Evolutionary conservation across 352 stramenopile species (phyloP), one percentile per base, ranked within the genome.

Genomic region (Globisporangium rhizosaccharum): DNA sequence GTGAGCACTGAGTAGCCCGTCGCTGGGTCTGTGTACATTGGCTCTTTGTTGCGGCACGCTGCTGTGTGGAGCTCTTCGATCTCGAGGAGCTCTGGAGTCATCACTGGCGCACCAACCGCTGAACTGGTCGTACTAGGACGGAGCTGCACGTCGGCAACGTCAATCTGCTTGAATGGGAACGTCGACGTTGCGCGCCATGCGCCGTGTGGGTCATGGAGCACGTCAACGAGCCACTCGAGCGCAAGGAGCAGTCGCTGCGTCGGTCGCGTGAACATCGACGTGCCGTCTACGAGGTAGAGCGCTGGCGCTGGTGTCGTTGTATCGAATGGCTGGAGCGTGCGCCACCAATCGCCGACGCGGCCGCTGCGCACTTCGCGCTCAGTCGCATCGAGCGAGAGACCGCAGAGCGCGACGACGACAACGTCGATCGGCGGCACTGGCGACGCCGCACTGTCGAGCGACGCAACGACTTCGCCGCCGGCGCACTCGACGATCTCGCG

Each of bases 1-100:
- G 90, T 97, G 72, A 97, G 91, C 2, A 97, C 90, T 2, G 66
- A 81, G 63, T 96, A 97, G 5, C 87, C 88, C 0, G 86, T 94
- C 23, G 64, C 70, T 25, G 90, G 88, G 62, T 97, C 90, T 20
- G 62, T 87, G 66, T 97, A 97, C 59, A 76, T 89, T 23, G 79
- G 65, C 68, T 92, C 64, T 36, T 83, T 77, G 62, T 74, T 69
- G 20, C 49, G 20, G 54, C 86, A 96, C 33, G 90, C 90, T 14
- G 76, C 58, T 15, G 74, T 61, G 61, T 97, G 90, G 28, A 84
- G 67, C 61, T 82, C 75, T 59, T 87, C 75, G 47, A 90, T 85
- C 14, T 85, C 77, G 7, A 65, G 44, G 20, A 76, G 46, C 61
- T 71, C 66, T 23, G 68, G 26, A 4, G 48, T 57, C 41, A 57